Evolutionary conservation across 192 early-diverging fungal genomes (phyloP), one percentile per base, ranked within the genome.

Genomic region (Umbelopsis sp.): DNA sequence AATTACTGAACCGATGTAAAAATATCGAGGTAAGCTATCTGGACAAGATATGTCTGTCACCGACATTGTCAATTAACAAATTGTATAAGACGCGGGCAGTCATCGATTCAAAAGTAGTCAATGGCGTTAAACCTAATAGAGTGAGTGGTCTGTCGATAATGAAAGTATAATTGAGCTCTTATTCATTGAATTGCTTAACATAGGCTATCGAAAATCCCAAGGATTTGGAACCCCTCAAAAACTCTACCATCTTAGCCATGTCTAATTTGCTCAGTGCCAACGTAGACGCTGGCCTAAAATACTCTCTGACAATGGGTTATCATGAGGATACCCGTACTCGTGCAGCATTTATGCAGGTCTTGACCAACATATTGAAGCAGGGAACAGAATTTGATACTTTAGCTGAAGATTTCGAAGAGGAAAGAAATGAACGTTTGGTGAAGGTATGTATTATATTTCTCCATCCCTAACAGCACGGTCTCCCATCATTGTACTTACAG

Each of bases 211-310:
- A 87, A 53, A 82, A 64, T 41, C 30, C 81, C 35, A 71, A 80
- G 61, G 74, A 87, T 52, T 55, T 88, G 49, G 64, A 55, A 3
- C 77, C 79, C 12, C 50, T 92, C 25, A 89, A 89, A 61, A 86
- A 92, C n/a, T 80, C 81, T 65, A 85, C 89, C 10, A 91, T 95
- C 67, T 82, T 87, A 64, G 89, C 89, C 0, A 73, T 96, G 49
- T 90, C 92, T 52, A 90, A 93, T 69, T 83, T 96, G 75, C 82
- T 96, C 7, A 81, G 87, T 9, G 88, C 90, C 13, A 96, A 96
- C 80, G 78, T 95, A 65, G 93, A 94, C 64, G 86, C 90, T 53
- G 93, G 91, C 5, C 75, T 96, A 35, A 87, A 90, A 78, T 91
- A 85, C 73, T 91, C 92, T 41, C 76, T 96, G 35, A 80, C 90